Conservation (phyloP, 2,329 filamentous ascomycete species). For the Aspergillus chevalieri region DNA sequence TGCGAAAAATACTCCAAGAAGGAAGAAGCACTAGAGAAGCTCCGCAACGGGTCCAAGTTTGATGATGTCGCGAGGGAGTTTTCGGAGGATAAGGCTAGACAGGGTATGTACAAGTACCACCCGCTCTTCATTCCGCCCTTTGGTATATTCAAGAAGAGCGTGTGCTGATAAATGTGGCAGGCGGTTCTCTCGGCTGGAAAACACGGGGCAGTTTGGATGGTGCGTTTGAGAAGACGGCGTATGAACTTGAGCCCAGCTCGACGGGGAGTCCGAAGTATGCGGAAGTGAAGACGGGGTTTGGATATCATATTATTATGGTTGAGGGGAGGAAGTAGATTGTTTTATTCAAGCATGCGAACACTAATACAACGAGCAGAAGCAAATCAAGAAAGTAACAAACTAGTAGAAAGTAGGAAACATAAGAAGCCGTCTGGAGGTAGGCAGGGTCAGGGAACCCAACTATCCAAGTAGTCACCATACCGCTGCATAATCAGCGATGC, state of each 20-base stretch:
- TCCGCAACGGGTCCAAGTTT: constrained; percentile 56
- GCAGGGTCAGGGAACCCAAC: too few species aligned
- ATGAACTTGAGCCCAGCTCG: constrained; percentile 56
- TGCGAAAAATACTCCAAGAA: constrained; percentile 62
- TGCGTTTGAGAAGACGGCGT: constrained; percentile 58
- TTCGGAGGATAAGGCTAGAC: constrained; percentile 60
- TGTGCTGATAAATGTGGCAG: constrained; percentile 28
- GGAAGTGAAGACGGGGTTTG: constrained; percentile 58
- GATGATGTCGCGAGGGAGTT: constrained; percentile 60
- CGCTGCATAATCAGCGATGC: too few species aligned
- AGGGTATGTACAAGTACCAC: constrained; percentile 33
- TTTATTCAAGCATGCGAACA: background rate
- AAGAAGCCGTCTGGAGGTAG: too few species aligned
- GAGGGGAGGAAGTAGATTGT: constrained; percentile 52
- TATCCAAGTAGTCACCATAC: too few species aligned
- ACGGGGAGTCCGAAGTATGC: constrained; percentile 56
- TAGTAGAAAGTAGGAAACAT: too few species aligned
- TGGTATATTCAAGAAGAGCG: background rate
- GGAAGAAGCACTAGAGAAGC: constrained; percentile 57
- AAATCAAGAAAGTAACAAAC: too few species aligned
- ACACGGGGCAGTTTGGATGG: constrained; percentile 50
- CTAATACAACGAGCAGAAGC: too few species aligned
- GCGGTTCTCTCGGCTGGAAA: constrained; percentile 60
- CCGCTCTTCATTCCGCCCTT: constrained; percentile 3
- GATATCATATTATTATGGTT: constrained; percentile 65